Evolutionary conservation across 1,284 basidiomycete genomes (phyloP), one percentile per base, ranked within the genome.

Genomic region (Paramarasmius palmivorus): DNA sequence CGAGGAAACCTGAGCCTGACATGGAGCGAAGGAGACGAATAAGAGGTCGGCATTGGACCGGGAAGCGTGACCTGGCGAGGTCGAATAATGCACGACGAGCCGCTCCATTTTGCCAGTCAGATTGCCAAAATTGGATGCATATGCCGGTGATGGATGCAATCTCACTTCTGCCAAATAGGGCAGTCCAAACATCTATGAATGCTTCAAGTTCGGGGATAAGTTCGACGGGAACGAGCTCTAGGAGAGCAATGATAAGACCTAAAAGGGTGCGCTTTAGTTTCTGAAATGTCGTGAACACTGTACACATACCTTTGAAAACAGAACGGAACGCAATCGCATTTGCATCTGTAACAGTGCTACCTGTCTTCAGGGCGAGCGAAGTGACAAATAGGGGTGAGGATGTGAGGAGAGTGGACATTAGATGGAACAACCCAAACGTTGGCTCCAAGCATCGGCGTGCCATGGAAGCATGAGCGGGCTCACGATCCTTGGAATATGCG

Each of bases 321-420:
- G 91, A 88, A 26, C 92, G 83, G 68, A 87, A 93, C 2, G 90
- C 90, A 23, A 92, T 81, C 0, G 88, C 84, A 61, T 93, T 93
- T 0, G 91, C 84, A 58, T 92, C 89, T 5, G 86, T 84, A 17
- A 92, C 72, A 2, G 82, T 78, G 6, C 88, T 88, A 1, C 81
- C 84, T 4, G 76, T 78, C 53, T 75, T 82, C 80, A 83, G 85
- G 2, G 88, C 86, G 14, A 80, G 67, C 8, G 86, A 74, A 3
- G 87, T 85, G n/a, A 89, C 86, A 58, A 92, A 90, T 8, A 91
- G 65, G 2, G 90, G 86, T 0, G 87, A 89, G 4, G 73, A 72
- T 2, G 85, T 88, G 59, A 91, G 68, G 20, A 90, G 66, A 1
- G 73, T 74, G 26, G 75, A 62, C 49, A 91, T 63, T 25, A 86